Base-by-base conservation (phyloP, 495 filamentous ascomycete species). In the Melanomma pulvis-pyrius region DNA sequence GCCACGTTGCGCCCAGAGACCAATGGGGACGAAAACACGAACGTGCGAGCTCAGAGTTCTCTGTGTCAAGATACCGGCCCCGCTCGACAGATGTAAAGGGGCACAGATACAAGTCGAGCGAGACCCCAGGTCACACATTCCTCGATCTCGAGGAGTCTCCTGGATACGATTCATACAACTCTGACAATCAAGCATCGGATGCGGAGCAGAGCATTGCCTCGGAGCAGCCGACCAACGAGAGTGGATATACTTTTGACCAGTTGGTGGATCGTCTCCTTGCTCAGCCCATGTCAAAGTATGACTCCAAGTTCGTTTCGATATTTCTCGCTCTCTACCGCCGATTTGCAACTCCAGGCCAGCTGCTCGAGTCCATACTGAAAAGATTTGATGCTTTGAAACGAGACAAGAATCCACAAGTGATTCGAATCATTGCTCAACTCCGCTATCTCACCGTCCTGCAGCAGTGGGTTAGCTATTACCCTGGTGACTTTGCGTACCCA, bases 291-390 rank as follows among this genome's bases (percentile, higher is more conserved):
- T 92, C 92, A 34, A 93, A 91, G 74, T 81, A 87, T 6, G 94
- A 97, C 74, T 81, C 83, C 21, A 96, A 96, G 74, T 98, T 97
- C 75, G 82, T 82, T 19, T 84, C 88, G 28, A 88, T 93, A 9
- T 98, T 98, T 72, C 79, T 98, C 21, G 96, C 92, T 63, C 82
- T 98, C n/a, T 97, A 97, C 74, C 89, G 94, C 56, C 96, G 93
- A 77, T 97, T 98, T 64, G 90, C 92, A 4, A 83, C 93, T 3
- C 94, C 94, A 0, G 81, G 82, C 15, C 82, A 88, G 41, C 82
- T 98, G 1, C 82, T 98, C 39, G 82, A 83, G 39, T 84, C 88
- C 17, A 86, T 98, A 65, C 78, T 92, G 26, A 78, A 79, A 59
- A 88, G 91, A 9, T 90, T 97, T 67, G 88, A 93, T 21, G 73